These are phyloP conservation scores for Nakaseomyces delphensis DNA, from an alignment of 1,139 yeast genomes.

Conservation along the genomic window DNA sequence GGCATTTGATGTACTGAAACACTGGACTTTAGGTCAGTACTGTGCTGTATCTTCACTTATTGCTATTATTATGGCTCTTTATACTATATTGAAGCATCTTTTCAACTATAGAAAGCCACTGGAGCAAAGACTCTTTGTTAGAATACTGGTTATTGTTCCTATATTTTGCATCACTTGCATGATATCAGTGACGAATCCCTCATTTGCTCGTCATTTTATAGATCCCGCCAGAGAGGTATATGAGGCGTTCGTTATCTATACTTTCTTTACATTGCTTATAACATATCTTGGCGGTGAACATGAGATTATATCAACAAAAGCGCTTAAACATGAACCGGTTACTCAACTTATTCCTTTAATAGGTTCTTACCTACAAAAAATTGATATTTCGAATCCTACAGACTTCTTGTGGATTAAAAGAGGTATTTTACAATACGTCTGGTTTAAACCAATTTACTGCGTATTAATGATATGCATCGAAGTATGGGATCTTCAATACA, in stretches of 20 bases:
- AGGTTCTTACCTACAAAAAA: slow-evolving; percentile 40
- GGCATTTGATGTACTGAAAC: not conserved
- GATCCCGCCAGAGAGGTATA: slow-evolving; percentile 83
- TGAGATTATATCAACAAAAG: slow-evolving; percentile 56
- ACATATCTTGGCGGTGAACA: slow-evolving; percentile 88
- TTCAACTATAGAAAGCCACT: slow-evolving; percentile 77
- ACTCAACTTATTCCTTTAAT: slow-evolving; percentile 55
- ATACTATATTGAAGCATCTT: slow-evolving; percentile 45
- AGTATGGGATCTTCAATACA: slow-evolving; percentile 33
- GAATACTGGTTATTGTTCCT: slow-evolving; percentile 61
- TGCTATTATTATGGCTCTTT: slow-evolving; percentile 32
- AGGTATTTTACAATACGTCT: slow-evolving; percentile 86
- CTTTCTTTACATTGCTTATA: slow-evolving; percentile 77
- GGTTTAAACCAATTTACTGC: slow-evolving; percentile 82
- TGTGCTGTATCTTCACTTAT: slow-evolving; percentile 7
- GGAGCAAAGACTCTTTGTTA: slow-evolving; percentile 75
- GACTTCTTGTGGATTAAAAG: slow-evolving; percentile 71
- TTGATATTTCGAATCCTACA: slow-evolving; percentile 82
- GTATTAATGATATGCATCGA: slow-evolving; percentile 46
- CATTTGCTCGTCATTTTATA: slow-evolving; percentile 35
- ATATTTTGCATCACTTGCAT: slow-evolving; percentile 46
- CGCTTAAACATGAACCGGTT: slow-evolving; percentile 70
- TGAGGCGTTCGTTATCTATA: slow-evolving; percentile 92
- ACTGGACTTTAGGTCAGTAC: not conserved
- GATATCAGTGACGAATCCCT: slow-evolving; percentile 46